A percentile compares a stretch with the other conserved stretches of the same genome.
phyloP scores from a whole-genome alignment of 345 rosid species.

The Salix arbutifolia region DNA sequence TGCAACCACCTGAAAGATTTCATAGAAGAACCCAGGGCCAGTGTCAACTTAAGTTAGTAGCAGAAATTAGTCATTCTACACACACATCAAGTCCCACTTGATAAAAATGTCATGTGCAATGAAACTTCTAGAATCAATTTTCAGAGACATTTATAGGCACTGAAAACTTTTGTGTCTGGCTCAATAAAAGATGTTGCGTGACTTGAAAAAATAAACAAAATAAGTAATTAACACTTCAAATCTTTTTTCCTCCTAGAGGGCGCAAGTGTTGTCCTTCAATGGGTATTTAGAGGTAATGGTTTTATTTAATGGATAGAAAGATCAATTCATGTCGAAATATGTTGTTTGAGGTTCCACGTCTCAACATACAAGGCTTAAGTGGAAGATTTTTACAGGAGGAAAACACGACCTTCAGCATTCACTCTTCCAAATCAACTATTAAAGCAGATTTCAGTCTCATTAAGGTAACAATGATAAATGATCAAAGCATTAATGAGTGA shows the following conservation, averaged over 20 bases:
- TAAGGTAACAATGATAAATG: background rate
- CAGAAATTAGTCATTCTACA: background rate
- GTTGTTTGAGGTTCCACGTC: background rate
- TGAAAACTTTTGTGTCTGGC: background rate
- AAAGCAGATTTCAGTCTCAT: background rate
- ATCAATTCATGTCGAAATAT: background rate
- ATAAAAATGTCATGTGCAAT: background rate
- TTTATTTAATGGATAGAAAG: background rate
- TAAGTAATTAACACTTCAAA: background rate
- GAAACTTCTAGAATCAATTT: background rate
- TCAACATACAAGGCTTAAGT: background rate
- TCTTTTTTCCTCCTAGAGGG: background rate
- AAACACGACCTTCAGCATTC: background rate
- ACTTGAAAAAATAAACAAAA: background rate
- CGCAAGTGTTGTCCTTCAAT: background rate
- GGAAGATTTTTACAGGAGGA: background rate
- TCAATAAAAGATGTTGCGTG: background rate
- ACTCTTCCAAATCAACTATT: background rate
- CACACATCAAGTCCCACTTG: background rate
- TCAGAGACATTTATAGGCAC: background rate
- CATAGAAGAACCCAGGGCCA: background rate
- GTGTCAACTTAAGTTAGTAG: background rate
- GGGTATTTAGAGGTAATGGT: background rate
- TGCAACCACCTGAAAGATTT: slow-evolving; percentile 61
- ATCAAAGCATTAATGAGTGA: background rate